Evolutionary conservation across 1,284 basidiomycete species (phyloP).

Genomic region (Hypsizygus ulmarius): DNA sequence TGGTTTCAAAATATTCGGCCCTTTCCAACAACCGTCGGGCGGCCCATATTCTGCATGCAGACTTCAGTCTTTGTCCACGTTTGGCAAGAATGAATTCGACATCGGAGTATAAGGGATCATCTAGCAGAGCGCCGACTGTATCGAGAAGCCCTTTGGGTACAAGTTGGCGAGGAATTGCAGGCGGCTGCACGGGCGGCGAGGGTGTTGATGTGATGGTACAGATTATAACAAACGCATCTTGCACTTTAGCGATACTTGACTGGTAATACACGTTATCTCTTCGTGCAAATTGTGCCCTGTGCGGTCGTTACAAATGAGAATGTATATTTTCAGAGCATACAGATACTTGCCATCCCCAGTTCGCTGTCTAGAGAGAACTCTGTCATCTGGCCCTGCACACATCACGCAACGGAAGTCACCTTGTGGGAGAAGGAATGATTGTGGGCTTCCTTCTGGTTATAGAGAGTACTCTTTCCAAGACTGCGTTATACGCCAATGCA

Average conservation of each 20-base stretch:
- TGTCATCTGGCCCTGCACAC: not conserved
- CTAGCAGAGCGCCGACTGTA: constrained; percentile 70
- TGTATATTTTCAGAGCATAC: constrained; percentile 6
- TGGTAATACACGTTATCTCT: constrained; percentile 72
- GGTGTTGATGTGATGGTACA: constrained; percentile 78
- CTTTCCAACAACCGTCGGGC: constrained; percentile 66
- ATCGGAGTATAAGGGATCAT: constrained; percentile 81
- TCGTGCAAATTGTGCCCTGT: constrained; percentile 77
- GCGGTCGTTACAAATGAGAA: constrained; percentile 5
- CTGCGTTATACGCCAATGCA: constrained; percentile 28
- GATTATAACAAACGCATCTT: constrained; percentile 71
- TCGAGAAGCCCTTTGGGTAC: constrained; percentile 66
- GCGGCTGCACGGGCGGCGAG: constrained; percentile 46
- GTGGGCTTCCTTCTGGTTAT: constrained; percentile 73
- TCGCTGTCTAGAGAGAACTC: constrained; percentile 52
- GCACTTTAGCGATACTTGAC: constrained; percentile 50
- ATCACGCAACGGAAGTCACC: constrained; percentile 33
- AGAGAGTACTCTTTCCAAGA: constrained; percentile 48
- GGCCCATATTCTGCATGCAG: constrained; percentile 57
- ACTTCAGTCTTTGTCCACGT: constrained; percentile 38
- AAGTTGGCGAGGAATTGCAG: constrained; percentile 44
- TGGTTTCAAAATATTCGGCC: constrained; percentile 74
- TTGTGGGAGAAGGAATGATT: constrained; percentile 84
- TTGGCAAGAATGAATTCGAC: constrained; percentile 74
- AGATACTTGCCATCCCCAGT: constrained; percentile 74